These are phyloP conservation scores for Aspergillus carbonarius DNA, from an alignment of 2,329 filamentous ascomycete genomes.

Conservation along the genomic window DNA sequence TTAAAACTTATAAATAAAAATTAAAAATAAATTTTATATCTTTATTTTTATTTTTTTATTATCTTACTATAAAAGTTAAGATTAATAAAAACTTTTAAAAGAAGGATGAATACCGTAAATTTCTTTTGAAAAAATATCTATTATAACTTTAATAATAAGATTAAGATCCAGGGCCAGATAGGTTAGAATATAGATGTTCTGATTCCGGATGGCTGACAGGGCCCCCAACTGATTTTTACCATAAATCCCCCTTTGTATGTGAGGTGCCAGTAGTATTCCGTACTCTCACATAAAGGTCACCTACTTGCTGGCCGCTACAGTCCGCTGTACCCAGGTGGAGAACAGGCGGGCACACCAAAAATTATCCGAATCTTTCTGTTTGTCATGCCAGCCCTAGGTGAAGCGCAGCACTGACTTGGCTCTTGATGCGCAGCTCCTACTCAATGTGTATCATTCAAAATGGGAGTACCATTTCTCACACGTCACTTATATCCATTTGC, in stretches of 20 bases:
- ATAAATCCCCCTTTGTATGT: too few species aligned
- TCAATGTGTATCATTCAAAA: background rate
- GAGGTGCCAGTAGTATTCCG: too few species aligned
- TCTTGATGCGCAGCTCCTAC: background rate
- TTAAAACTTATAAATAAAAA: background rate
- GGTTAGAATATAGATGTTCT: too few species aligned
- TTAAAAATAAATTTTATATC: background rate
- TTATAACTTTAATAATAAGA: background rate
- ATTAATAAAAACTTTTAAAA: background rate
- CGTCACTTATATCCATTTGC: conserved; percentile 32
- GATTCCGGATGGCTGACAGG: too few species aligned
- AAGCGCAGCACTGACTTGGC: background rate
- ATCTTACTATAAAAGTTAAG: background rate
- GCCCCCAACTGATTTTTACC: too few species aligned
- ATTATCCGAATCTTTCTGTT: too few species aligned
- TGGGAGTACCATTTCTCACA: background rate
- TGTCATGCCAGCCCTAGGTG: background rate
- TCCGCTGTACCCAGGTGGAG: too few species aligned
- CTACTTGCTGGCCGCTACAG: too few species aligned
- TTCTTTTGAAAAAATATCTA: conserved; percentile 6
- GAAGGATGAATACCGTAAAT: background rate
- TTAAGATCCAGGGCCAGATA: too few species aligned
- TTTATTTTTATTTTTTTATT: background rate
- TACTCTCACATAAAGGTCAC: too few species aligned
- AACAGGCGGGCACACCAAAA: too few species aligned